Conservation (phyloP, 176 grass and related monocot species). For the Chloris gayana region DNA sequence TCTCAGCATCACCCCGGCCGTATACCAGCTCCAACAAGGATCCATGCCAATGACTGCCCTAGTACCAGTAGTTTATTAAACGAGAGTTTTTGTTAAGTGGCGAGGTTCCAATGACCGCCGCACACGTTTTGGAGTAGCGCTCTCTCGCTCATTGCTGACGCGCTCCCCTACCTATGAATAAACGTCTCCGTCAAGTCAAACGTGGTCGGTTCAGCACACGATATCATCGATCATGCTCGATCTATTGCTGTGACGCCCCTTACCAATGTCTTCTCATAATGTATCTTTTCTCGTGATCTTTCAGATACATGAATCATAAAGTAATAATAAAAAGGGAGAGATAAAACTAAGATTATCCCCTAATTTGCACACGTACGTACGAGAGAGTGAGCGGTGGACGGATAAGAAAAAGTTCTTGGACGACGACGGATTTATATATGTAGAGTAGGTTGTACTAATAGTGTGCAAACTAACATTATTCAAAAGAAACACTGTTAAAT, state of each 20-base stretch:
- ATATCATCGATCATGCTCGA: neutral
- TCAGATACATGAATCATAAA: neutral
- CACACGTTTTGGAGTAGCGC: slow-evolving; percentile 2
- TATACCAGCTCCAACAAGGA: too few species aligned
- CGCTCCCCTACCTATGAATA: neutral
- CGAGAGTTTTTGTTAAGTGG: neutral
- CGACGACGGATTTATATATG: neutral
- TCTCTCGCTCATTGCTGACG: neutral
- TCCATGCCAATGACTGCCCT: neutral
- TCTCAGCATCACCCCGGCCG: neutral
- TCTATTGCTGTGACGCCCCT: neutral
- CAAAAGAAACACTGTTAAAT: too few species aligned
- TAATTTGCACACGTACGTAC: too few species aligned
- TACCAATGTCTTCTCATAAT: too few species aligned
- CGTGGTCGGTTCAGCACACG: slow-evolving; percentile 27
- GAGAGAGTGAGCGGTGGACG: neutral
- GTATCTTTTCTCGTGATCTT: neutral
- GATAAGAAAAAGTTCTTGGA: slow-evolving; percentile 4
- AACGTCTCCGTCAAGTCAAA: slow-evolving; percentile 12
- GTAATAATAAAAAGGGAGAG: neutral
- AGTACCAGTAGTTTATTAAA: too few species aligned
- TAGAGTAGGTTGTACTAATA: neutral
- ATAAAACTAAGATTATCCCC: neutral
- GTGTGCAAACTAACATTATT: too few species aligned
- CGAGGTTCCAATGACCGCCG: neutral